These are phyloP conservation scores for Fusarium sp. DNA, from an alignment of 2,329 filamentous ascomycete genomes.

Conservation along the genomic window DNA sequence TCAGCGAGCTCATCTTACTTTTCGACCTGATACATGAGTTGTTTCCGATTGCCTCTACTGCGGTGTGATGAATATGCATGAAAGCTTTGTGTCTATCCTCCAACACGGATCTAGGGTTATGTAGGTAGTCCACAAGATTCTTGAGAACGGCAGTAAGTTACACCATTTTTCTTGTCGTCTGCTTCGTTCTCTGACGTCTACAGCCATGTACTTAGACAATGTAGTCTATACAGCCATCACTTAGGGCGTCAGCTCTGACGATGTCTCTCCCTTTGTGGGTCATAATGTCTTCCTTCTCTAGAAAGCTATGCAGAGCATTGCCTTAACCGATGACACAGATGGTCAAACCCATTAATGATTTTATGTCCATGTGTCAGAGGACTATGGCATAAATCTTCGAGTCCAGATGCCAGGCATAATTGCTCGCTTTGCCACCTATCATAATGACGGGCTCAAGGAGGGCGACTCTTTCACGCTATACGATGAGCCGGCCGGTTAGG, in stretches of 20 bases:
- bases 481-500: conserved; percentile 79
- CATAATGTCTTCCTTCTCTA: conserved; percentile 84
- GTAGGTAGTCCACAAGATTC: conserved; percentile 79
- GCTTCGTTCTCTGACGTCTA: too few relatives aligned
- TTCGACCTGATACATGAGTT: conserved; percentile 78
- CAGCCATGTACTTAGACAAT: conserved; percentile 81
- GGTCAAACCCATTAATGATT: conserved; percentile 80
- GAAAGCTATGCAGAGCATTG: conserved; percentile 53
- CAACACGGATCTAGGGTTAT: conserved; percentile 83
- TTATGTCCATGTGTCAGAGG: conserved; percentile 81
- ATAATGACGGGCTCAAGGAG: conserved; percentile 79
- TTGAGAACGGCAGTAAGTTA: conserved; percentile 71
- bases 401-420: conserved; percentile 79
- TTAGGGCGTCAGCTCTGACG: conserved; percentile 78
- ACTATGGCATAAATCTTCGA: conserved; percentile 80
- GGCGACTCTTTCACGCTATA: conserved; percentile 81
- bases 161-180: too few relatives aligned
- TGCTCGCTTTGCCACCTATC: conserved; percentile 78
- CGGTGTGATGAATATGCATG: conserved; percentile 79
- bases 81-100: conserved; percentile 77
- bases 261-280: conserved; percentile 81
- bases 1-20: conserved; percentile 71
- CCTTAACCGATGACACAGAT: conserved; percentile 49
- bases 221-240: conserved; percentile 81
- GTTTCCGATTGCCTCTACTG: conserved; percentile 75